Evolutionary conservation across 257 asterid genomes (phyloP).

Genomic region (Solanum piurae): DNA sequence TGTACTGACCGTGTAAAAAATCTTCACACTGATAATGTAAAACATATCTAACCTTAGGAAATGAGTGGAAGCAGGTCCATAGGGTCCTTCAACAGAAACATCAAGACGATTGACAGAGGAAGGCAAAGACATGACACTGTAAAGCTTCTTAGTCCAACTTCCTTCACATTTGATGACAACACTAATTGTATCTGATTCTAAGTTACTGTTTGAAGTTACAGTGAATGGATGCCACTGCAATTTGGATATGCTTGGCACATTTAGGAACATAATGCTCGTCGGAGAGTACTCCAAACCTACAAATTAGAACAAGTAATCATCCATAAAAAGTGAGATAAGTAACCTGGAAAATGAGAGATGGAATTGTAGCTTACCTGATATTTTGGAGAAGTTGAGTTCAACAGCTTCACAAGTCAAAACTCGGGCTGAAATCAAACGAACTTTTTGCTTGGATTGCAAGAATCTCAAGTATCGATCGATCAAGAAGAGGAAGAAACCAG

Average conservation of each 20-base stretch:
- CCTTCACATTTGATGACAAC: constrained; percentile 83
- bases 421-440: constrained; percentile 49
- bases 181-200: constrained; percentile 65
- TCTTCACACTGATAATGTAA: not conserved
- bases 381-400: constrained; percentile 82
- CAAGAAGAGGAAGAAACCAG: constrained; percentile 71
- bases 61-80: constrained; percentile 72
- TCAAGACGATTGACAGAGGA: constrained; percentile 37
- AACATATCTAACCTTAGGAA: constrained; percentile 46
- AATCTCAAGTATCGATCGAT: constrained; percentile 80
- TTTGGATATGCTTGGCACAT: constrained; percentile 70
- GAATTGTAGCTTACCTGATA: constrained; percentile 26
- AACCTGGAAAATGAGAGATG: not conserved
- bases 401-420: constrained; percentile 51
- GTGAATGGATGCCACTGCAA: constrained; percentile 99
- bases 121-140: constrained; percentile 49
- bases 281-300: constrained; percentile 64
- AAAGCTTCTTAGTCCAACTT: constrained; percentile 71
- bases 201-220: constrained; percentile 49
- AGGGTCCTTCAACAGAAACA: constrained; percentile 88
- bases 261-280: constrained; percentile 69
- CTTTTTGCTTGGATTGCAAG: constrained; percentile 59
- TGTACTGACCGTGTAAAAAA: not conserved
- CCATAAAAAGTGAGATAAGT: not conserved
- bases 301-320: not conserved